These are phyloP conservation scores for Monascus purpureus DNA, from an alignment of 495 filamentous ascomycete genomes.

Conservation along the genomic window DNA sequence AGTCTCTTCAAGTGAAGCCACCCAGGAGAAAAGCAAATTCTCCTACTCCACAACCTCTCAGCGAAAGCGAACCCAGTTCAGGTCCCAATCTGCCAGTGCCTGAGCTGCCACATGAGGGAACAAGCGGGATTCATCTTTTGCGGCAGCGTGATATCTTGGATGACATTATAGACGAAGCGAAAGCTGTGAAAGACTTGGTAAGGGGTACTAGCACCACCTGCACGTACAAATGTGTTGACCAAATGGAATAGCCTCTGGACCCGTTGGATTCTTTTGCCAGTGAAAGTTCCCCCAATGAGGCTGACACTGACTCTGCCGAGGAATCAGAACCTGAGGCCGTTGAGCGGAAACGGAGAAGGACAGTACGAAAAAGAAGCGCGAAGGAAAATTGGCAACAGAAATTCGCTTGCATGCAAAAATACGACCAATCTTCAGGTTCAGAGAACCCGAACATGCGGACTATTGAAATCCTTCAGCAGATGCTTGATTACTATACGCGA, in stretches of 20 bases:
- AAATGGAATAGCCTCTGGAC: constrained; percentile 28
- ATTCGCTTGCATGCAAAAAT: constrained; percentile 57
- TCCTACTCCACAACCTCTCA: constrained; percentile 6
- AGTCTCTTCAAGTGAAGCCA: constrained; percentile 18
- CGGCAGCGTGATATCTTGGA: constrained; percentile 35
- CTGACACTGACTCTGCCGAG: constrained; percentile 6
- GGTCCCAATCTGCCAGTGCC: background rate
- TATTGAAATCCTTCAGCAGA: constrained; percentile 65
- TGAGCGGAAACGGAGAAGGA: constrained; percentile 22
- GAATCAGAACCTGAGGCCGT: constrained; percentile 6
- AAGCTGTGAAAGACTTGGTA: constrained; percentile 40
- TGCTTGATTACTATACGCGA: constrained; percentile 69
- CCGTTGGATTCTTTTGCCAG: constrained; percentile 14
- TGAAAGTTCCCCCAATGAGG: constrained; percentile 6
- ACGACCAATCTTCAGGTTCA: constrained; percentile 22
- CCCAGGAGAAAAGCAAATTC: constrained; percentile 6
- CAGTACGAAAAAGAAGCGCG: constrained; percentile 3
- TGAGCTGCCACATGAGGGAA: background rate
- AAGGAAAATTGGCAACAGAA: constrained; percentile 29
- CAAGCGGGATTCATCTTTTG: background rate
- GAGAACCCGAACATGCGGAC: constrained; percentile 58
- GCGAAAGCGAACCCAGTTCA: background rate
- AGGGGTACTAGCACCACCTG: too few species aligned
- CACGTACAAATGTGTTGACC: background rate
- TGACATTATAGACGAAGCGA: constrained; percentile 42